Evolutionary conservation across 176 grass and related monocot genomes (phyloP).

Genomic region (Juncus inflexus): DNA sequence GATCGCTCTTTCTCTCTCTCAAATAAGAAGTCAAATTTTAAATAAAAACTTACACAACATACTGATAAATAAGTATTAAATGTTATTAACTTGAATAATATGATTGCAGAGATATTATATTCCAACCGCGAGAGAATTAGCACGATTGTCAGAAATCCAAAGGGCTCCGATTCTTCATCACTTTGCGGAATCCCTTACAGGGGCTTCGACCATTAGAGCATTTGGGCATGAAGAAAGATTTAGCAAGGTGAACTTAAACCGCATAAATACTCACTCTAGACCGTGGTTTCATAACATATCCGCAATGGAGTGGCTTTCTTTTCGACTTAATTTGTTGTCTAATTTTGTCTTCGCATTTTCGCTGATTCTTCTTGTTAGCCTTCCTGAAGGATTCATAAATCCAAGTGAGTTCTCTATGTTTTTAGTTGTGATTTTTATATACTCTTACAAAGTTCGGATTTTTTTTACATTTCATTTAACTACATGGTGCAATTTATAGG

Average conservation of each 20-base stretch:
- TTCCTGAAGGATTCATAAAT: conserved; percentile 96
- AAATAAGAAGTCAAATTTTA: not conserved
- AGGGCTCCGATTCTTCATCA: conserved; percentile 93
- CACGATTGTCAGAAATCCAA: conserved; percentile 80
- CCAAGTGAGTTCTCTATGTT: conserved; percentile 65
- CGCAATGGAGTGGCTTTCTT: conserved; percentile 87
- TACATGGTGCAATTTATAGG: conserved; percentile 37
- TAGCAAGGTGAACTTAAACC: conserved; percentile 68
- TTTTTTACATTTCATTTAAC: no score
- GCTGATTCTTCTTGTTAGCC: conserved; percentile 74
- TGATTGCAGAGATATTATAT: conserved; percentile 80
- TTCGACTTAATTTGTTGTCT: conserved; percentile 80
- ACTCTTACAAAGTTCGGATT: not conserved
- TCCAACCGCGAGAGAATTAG: conserved; percentile 86
- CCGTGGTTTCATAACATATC: conserved; percentile 87
- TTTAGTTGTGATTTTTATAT: not conserved
- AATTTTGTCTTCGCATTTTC: conserved; percentile 95
- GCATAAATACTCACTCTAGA: conserved; percentile 67
- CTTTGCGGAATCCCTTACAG: conserved; percentile 81
- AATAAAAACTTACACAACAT: conserved; percentile 9
- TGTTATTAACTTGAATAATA: conserved; percentile 27
- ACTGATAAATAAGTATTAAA: conserved; percentile 3
- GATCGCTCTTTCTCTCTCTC: conserved; percentile 17
- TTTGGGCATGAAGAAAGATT: conserved; percentile 72
- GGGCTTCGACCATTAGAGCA: conserved; percentile 88